Base-by-base conservation (phyloP, 441 rosid species). In the Jatropha multifida region DNA sequence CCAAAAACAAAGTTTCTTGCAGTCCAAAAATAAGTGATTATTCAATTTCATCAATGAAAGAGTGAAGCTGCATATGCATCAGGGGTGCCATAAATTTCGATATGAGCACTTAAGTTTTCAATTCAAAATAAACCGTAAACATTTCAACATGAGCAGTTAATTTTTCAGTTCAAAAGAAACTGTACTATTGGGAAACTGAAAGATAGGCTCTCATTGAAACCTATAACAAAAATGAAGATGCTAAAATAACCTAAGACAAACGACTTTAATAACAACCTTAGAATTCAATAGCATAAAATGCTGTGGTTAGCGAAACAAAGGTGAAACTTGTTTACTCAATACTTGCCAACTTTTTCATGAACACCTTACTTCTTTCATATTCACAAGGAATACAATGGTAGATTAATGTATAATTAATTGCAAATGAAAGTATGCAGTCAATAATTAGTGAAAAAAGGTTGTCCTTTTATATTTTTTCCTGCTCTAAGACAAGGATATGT, bases 31-130 rank as follows among this genome's bases (percentile, higher is more conserved):
- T 18, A 76, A 40, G 44, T 46, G 65, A 59, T 37, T 68, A 23
- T 59, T 75, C 68, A 68, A 68, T 75, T 75, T 60, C 20, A 75
- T 42, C 9, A 13, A 38, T 37, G 26, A 46, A 27, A 54, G 20
- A 54, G 17, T 17, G 20, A 38, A 20, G 27, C 32, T 44, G 46
- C 18, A 4, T 13, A 68, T 32, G 49, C 66, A 23, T 71, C 18
- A 66, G 15, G 42, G 59, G 41, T 27, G 37, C 40, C 14, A 58
- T 0, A 23, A 7, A 56, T 67, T 74, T 74, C 64, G 55, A 42
- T 9, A 48, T 48, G 14, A 48, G 51, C 51, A 48, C 13, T 48
- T 48, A 48, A 48, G 9, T 20, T 63, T 62, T 32, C 32, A 13
- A 62, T 62, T 62, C 54, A 42, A 5, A 44, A 41, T 37, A 18